Percentiles rank a stretch among this genome's conserved stretches.
Conservation (phyloP, 495 filamentous ascomycete genomes). For the Podospora bellae-mahoneyi region DNA sequence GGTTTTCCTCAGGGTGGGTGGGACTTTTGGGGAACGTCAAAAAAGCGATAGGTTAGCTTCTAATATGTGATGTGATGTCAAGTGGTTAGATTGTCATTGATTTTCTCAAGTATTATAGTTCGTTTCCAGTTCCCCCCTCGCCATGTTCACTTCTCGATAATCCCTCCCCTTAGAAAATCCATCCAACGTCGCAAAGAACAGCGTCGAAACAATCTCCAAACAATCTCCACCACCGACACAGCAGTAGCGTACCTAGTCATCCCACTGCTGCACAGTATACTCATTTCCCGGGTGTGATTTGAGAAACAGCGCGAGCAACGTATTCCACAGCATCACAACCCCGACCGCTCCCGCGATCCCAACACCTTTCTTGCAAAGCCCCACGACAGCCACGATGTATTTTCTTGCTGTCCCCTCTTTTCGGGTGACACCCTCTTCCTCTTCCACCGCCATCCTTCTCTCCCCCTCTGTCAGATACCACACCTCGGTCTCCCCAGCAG, state of each 20-base stretch:
- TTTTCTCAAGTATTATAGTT: neutral
- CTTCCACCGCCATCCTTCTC: slow-evolving; percentile 42
- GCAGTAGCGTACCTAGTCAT: slow-evolving; percentile 49
- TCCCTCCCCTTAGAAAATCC: slow-evolving; percentile 44
- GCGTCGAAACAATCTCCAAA: slow-evolving; percentile 51
- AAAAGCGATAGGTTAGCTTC: neutral
- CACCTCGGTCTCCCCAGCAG: slow-evolving; percentile 53
- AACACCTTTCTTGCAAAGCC: slow-evolving; percentile 43
- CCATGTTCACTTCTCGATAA: neutral
- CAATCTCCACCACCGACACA: slow-evolving; percentile 50
- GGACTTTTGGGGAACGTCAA: slow-evolving; percentile 12
- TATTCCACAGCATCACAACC: slow-evolving; percentile 53
- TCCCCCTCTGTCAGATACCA: slow-evolving; percentile 49
- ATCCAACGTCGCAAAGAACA: slow-evolving; percentile 56
- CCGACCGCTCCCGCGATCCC: slow-evolving; percentile 48
- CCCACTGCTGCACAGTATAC: slow-evolving; percentile 47
- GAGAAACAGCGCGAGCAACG: slow-evolving; percentile 45
- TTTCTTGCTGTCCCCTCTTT: neutral
- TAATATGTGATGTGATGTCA: neutral
- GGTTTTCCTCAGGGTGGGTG: slow-evolving; percentile 1
- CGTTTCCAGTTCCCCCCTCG: neutral
- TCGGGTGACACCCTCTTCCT: slow-evolving; percentile 21
- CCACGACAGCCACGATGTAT: slow-evolving; percentile 30
- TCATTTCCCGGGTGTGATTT: slow-evolving; percentile 30
- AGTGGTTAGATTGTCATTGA: neutral